Evolutionary conservation across 148 eudicot species (phyloP).

Genomic region (Nyssa sinensis): DNA sequence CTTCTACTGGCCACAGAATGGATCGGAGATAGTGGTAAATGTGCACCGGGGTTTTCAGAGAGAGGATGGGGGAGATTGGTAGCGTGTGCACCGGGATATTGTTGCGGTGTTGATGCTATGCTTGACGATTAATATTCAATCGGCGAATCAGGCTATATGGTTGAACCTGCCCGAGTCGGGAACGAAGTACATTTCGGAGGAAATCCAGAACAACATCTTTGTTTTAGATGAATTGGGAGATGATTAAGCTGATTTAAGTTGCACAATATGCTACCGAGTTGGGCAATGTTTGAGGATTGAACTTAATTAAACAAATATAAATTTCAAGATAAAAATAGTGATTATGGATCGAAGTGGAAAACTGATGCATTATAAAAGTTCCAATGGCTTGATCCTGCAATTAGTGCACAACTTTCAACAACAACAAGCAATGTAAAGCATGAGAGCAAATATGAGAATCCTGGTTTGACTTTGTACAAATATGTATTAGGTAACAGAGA

Average conservation of each 20-base stretch:
- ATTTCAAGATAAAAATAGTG: not conserved
- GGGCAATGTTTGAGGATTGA: not conserved
- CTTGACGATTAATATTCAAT: not conserved
- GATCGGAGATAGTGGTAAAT: too few relatives aligned
- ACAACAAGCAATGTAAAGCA: too few relatives aligned
- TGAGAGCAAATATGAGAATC: too few relatives aligned
- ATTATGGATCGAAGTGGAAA: not conserved
- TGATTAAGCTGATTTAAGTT: not conserved
- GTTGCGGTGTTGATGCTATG: slow-evolving; percentile 8
- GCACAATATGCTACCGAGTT: too few relatives aligned
- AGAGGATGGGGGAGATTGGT: slow-evolving; percentile 15
- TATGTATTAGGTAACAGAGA: too few relatives aligned
- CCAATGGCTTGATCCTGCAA: too few relatives aligned
- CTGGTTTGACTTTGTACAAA: too few relatives aligned
- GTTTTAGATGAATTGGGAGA: slow-evolving; percentile 33
- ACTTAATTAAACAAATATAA: not conserved
- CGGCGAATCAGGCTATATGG: slow-evolving; percentile 40
- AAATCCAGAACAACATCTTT: slow-evolving; percentile 65
- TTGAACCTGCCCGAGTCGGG: slow-evolving; percentile 46
- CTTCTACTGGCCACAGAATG: too few relatives aligned
- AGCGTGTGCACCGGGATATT: slow-evolving; percentile 6
- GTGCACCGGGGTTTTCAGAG: too few relatives aligned
- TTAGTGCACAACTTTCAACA: too few relatives aligned
- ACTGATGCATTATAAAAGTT: too few relatives aligned
- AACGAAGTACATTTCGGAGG: slow-evolving; percentile 66